phyloP scores from a whole-genome alignment of 2,329 filamentous ascomycete species.

The Chrysoporthe cubensis region DNA sequence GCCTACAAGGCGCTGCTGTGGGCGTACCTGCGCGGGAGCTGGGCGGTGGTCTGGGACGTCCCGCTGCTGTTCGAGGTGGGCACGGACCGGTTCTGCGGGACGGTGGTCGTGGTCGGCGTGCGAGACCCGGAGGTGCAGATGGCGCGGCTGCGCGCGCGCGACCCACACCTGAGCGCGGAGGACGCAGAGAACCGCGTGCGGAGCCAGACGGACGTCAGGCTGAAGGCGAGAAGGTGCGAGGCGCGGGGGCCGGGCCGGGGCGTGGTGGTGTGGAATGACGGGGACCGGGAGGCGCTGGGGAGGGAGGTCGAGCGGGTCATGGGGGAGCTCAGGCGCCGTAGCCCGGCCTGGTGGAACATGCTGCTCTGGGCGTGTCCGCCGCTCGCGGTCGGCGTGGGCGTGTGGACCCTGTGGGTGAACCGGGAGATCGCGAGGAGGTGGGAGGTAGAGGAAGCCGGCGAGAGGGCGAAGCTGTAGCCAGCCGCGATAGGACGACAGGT shows the following conservation, averaged over 20 bases:
- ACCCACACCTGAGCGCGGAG: conserved; percentile 77
- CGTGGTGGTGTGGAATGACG: conserved; percentile 91
- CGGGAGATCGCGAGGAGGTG: conserved; percentile 71
- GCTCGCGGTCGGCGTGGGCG: conserved; percentile 67
- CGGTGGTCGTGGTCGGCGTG: conserved; percentile 85
- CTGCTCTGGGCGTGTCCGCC: conserved; percentile 72
- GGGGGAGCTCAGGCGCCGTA: conserved; percentile 60
- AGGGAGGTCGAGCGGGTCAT: conserved; percentile 70
- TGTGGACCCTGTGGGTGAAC: conserved; percentile 76
- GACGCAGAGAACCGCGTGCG: conserved; percentile 86
- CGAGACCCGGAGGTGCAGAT: conserved; percentile 82
- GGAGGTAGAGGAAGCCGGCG: conserved; percentile 61
- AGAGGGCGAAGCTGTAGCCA: conserved; percentile 47
- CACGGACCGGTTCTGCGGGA: conserved; percentile 84
- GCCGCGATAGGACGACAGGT: neutral
- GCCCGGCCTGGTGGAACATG: conserved; percentile 86
- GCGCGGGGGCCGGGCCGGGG: conserved; percentile 67
- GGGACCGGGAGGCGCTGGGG: conserved; percentile 70
- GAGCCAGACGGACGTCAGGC: conserved; percentile 83
- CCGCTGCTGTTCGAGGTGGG: conserved; percentile 89
- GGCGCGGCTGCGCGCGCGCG: conserved; percentile 72
- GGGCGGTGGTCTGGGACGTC: conserved; percentile 92
- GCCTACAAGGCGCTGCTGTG: conserved; percentile 77
- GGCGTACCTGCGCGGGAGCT: conserved; percentile 74
- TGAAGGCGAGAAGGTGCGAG: conserved; percentile 78